phyloP scores from a whole-genome alignment of 768 basidiomycete species.

The Hericium erinaceus region DNA sequence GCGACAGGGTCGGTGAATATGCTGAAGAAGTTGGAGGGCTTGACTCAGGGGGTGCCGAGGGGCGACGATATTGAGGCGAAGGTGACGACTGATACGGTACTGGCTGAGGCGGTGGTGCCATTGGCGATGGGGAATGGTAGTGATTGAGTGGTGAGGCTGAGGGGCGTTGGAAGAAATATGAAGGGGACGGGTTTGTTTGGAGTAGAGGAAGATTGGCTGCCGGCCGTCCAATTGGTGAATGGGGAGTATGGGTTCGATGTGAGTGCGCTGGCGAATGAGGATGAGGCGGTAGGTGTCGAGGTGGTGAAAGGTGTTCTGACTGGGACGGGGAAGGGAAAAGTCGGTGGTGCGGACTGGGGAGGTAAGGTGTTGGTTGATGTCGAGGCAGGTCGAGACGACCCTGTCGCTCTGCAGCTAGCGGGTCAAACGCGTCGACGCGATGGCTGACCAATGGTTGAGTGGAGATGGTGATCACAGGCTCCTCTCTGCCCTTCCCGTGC shows the following conservation, averaged over 20 bases:
- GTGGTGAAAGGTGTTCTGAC: no score
- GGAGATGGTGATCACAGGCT: neutral
- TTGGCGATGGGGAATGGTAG: neutral
- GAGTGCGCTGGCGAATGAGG: no score
- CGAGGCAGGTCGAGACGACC: no score
- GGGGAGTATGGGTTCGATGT: no score
- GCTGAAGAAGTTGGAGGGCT: conserved; percentile 3
- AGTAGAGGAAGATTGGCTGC: no score
- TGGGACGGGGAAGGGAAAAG: no score
- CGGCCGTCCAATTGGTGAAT: no score
- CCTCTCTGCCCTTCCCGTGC: no score
- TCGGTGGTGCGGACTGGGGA: no score
- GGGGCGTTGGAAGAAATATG: neutral
- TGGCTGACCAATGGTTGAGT: neutral
- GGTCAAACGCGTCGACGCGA: conserved; percentile 2
- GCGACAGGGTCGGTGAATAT: conserved; percentile 6
- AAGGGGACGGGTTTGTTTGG: neutral
- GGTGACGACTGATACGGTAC: conserved; percentile 4
- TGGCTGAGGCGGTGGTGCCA: conserved; percentile 8
- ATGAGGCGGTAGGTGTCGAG: no score
- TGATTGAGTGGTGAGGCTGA: neutral
- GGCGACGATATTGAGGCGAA: conserved; percentile 6
- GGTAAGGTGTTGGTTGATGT: no score
- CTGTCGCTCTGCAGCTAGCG: neutral
- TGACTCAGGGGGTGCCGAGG: conserved; percentile 3